Base-by-base conservation (phyloP, 768 basidiomycete genomes). In the Termitomyces bulborhizus region DNA sequence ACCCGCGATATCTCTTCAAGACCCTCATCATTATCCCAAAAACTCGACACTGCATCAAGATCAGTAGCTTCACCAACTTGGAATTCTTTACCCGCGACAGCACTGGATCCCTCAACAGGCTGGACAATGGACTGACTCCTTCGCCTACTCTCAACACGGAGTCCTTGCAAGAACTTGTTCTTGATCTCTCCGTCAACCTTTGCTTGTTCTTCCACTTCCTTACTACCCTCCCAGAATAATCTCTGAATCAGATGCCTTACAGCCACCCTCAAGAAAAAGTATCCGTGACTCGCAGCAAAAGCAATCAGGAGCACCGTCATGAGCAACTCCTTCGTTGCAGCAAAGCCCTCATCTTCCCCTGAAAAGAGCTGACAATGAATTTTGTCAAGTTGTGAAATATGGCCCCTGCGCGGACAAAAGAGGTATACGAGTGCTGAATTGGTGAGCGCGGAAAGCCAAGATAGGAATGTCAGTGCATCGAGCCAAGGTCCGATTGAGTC, bases 401-500 rank as follows among this genome's bases (percentile, higher is more conserved):
- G 31, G 16, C 57, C 47, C 27, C 32, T 49, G 1, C 60, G 62
- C 16, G 61, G 69, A 37, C 61, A 83, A 78, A 97, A 96, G 61
- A 97, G 83, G 73, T 92, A 94, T 48, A 96, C 88, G 52, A 99
- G 82, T 6, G 94, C 88, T 0, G 92, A 79, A 69, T 95, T 97
- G 29, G 87, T 92, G 31, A 98, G 73, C 0, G 93, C 86, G 4
- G 86, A 85, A 49, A 96, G 74, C 93, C 94, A 98, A 12, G 92
- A 81, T 66, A 99, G 78, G 75, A 92, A 87, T 6, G 86, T 83
- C 57, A 99, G 76, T 12, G 86, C 83, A 50, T 95, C 86, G 42
- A 98, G 81, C 96, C 96, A 99, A 0, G 93, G 90, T 0, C 96
- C 96, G 57, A 98, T 93, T 11, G 88, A 87, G 62, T 95, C 93